Conservation (phyloP, 164 flowering plant species). For the Chimonanthus salicifolius region DNA sequence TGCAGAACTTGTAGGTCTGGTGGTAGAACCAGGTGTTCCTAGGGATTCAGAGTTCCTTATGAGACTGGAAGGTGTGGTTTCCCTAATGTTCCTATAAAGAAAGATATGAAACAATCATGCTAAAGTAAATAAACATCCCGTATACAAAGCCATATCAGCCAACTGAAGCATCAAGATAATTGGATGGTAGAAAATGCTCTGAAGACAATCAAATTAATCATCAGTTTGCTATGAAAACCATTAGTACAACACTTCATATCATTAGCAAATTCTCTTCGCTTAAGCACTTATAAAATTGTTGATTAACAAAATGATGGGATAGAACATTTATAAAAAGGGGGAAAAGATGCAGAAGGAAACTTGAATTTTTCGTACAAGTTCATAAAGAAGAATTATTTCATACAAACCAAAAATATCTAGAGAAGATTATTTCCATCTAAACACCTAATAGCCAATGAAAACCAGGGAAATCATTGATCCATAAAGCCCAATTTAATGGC, state of each 20-base stretch:
- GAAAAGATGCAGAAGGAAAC: no score
- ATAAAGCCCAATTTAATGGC: no score
- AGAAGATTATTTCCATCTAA: no score
- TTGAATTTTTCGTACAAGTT: no score
- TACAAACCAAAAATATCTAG: no score
- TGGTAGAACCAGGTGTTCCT: conserved; percentile 68
- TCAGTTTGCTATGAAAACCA: neutral
- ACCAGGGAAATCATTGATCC: no score
- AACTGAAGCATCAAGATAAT: neutral
- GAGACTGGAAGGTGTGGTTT: conserved; percentile 79
- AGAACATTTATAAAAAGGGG: no score
- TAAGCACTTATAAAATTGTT: no score
- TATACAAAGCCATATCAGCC: neutral
- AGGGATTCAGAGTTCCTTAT: conserved; percentile 39
- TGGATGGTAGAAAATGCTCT: neutral
- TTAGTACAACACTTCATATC: neutral
- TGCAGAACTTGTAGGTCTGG: conserved; percentile 30
- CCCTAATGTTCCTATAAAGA: conserved; percentile 58
- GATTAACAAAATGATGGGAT: no score
- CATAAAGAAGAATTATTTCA: no score
- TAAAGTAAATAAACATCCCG: neutral
- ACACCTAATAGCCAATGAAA: no score
- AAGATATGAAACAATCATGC: neutral
- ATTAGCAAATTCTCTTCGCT: no score
- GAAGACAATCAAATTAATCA: neutral